Conservation (phyloP, 176 grass and related monocot species). For the Leersia perrieri region DNA sequence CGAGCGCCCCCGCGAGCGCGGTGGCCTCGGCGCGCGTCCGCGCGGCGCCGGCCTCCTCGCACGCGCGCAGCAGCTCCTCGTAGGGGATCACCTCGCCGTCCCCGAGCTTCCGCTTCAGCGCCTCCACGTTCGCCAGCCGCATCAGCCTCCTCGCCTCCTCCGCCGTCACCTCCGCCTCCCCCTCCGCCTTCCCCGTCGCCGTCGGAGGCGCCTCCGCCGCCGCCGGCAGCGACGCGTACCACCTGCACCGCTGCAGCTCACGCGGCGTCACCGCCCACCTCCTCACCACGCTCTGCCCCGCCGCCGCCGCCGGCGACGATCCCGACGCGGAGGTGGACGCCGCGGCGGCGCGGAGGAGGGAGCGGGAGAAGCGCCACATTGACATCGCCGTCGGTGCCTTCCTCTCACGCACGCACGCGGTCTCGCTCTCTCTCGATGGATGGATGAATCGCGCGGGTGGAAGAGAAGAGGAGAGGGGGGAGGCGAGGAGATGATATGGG, state of each 20-base stretch:
- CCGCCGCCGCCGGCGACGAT: not conserved
- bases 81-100: conserved; percentile 78
- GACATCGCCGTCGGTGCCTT: conserved; percentile 15
- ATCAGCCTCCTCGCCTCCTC: conserved; percentile 77
- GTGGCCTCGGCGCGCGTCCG: conserved; percentile 68
- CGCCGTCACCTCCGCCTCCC: conserved; percentile 48
- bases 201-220: not conserved
- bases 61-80: conserved; percentile 65
- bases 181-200: not conserved
- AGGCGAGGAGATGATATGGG: conserved; percentile 14
- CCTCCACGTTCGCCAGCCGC: conserved; percentile 80
- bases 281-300: not conserved
- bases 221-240: conserved; percentile 37
- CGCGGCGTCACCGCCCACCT: not conserved
- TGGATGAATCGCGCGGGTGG: not conserved
- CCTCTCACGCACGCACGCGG: too few relatives aligned
- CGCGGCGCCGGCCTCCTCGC: conserved; percentile 69
- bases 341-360: conserved; percentile 43
- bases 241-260: not conserved
- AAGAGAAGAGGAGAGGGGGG: not conserved
- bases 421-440: too few relatives aligned
- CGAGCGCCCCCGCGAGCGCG: conserved; percentile 67
- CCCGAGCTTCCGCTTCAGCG: conserved; percentile 68
- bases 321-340: not conserved
- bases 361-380: conserved; percentile 63